Evolutionary conservation across 345 rosid species (phyloP), one percentile per base, ranked within the genome.

Genomic region (Acer campestre): DNA sequence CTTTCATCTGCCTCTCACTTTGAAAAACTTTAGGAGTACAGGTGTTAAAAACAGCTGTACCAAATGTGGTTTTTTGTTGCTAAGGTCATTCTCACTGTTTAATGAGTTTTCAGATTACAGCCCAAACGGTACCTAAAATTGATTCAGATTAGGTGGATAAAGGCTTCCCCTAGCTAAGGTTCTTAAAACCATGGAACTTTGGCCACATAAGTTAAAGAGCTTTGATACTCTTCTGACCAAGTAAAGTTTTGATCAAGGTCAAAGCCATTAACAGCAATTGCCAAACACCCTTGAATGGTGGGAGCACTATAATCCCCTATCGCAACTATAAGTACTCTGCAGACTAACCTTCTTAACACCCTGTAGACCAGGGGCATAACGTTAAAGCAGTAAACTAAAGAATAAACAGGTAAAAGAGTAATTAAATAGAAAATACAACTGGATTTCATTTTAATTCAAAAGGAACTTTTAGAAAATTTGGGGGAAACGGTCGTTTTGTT

Each of bases 1-100:
- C 12, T 71, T n/a, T n/a, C 75, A 71, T 29, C 29, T 71, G 4
- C 40, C 25, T 55, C 64, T n/a, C 51, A 7, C 14, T 16, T 53
- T 2, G 20, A 48, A 56, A 56, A 31, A 5, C 4, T n/a, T 31
- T 27, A 31, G n/a, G 64, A 71, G 14, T 71, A 53, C 49, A 55
- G 49, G n/a, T 18, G 29, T 27, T 16, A 18, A 69, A 69, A 48
- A 69, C 23, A 53, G 61, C 22, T 23, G 20, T 69, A 38, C 59
- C 59, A 69, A 69, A 48, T 7, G 55, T 46, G 56, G n/a, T 9
- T 46, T 68, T 68, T 48, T 49, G 31, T 44, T 71, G 74, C 56
- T 18, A 18, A 71, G 12, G 48, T 55, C 46, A 31, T 53, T 72
- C 8, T 20, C 55, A 59, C 22, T 35, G 22, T 40, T 38, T 56